These are phyloP conservation scores for Xerocomus spinulosus DNA, from an alignment of 768 basidiomycete species.

Conservation along the genomic window DNA sequence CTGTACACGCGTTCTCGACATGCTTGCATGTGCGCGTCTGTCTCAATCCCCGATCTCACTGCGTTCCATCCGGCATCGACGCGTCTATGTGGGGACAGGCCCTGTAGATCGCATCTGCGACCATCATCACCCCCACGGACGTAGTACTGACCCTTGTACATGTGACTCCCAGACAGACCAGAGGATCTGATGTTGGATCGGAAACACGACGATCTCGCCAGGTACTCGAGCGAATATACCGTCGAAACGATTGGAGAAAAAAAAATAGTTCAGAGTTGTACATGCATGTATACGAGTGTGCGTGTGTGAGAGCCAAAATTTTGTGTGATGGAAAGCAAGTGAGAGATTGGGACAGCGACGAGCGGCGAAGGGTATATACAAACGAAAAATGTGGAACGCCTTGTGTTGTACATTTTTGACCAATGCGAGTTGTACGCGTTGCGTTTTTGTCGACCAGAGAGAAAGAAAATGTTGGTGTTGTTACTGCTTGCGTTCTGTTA, in stretches of 20 bases:
- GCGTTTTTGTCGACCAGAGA: slow-evolving; percentile 14
- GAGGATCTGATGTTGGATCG: not conserved
- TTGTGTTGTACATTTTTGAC: slow-evolving; percentile 5
- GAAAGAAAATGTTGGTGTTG: not conserved
- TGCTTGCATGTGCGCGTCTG: not conserved
- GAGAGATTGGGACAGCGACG: not conserved
- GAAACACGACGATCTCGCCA: not conserved
- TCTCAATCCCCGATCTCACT: not conserved
- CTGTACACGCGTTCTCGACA: not conserved
- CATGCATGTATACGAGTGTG: slow-evolving; percentile 15
- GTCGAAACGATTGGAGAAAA: not conserved
- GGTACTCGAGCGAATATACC: too few species aligned
- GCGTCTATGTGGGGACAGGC: too few species aligned
- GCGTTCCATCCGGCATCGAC: too few species aligned
- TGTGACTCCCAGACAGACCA: too few species aligned
- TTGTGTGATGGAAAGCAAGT: slow-evolving; percentile 5
- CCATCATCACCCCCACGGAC: too few species aligned
- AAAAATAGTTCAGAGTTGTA: not conserved
- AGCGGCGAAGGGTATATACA: slow-evolving; percentile 18
- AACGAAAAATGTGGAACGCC: slow-evolving; percentile 3
- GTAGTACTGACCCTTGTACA: too few species aligned
- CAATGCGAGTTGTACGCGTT: slow-evolving; percentile 11
- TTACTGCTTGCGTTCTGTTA: slow-evolving; percentile 29
- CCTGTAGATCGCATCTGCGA: too few species aligned
- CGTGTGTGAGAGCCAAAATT: slow-evolving; percentile 1